phyloP scores from a whole-genome alignment of 1,284 basidiomycete species.

The Chondrostereum purpureum region DNA sequence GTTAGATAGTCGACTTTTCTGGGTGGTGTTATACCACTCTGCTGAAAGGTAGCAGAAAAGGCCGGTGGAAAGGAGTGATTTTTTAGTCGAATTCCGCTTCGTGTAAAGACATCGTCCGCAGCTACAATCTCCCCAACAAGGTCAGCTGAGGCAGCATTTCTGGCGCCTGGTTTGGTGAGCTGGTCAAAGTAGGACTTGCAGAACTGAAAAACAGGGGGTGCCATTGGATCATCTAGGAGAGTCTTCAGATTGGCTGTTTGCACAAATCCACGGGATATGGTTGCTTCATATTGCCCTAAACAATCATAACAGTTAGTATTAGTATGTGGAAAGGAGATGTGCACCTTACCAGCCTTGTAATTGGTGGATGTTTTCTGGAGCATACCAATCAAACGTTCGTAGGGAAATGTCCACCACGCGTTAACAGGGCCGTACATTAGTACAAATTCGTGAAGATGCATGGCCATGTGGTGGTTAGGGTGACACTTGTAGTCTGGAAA shows the following conservation, averaged over 20 bases:
- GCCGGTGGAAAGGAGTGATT: not conserved
- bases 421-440: slow-evolving; percentile 17
- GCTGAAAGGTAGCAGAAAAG: not conserved
- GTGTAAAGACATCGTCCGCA: not conserved
- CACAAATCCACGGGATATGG: not conserved
- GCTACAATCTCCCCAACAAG: not conserved
- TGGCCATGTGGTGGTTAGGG: slow-evolving; percentile 18
- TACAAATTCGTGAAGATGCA: slow-evolving; percentile 17
- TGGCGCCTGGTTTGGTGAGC: not conserved
- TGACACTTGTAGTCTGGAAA: slow-evolving; percentile 13
- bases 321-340: not conserved
- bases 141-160: not conserved
- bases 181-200: not conserved
- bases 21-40: too few relatives aligned
- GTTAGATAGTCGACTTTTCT: not conserved
- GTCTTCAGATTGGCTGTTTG: not conserved
- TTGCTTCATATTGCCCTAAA: not conserved
- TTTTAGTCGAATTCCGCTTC: not conserved
- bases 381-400: slow-evolving; percentile 17
- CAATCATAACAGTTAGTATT: not conserved
- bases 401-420: slow-evolving; percentile 19
- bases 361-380: slow-evolving; percentile 17
- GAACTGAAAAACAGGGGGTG: not conserved
- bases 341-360: slow-evolving; percentile 2
- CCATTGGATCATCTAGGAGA: not conserved